Percentiles rank a stretch among this genome's conserved stretches.
Evolutionary conservation across 2,329 filamentous ascomycete genomes (phyloP).

Genomic region (Zasmidium citrigriseum): DNA sequence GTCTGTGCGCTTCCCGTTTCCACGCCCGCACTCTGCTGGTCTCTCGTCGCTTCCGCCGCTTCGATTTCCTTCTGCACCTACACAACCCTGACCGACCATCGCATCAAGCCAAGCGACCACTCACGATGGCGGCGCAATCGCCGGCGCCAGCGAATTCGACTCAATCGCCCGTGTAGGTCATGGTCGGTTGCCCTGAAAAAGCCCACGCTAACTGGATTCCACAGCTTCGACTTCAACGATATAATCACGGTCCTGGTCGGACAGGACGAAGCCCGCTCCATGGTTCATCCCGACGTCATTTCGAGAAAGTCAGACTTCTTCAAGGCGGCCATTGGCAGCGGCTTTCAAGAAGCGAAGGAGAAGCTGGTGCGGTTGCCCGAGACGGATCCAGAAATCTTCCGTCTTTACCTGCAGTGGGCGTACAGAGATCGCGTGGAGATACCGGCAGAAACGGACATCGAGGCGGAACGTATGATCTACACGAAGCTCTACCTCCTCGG

Average conservation of each 20-base stretch:
- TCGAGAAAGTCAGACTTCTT: conserved; percentile 12
- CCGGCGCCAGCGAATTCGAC: not conserved
- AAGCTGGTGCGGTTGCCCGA: conserved; percentile 14
- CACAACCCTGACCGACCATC: not conserved
- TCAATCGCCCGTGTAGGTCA: not conserved
- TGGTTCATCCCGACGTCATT: conserved; percentile 4
- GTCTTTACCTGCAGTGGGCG: conserved; percentile 16
- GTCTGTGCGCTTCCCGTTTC: too few species aligned
- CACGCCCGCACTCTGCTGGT: not conserved
- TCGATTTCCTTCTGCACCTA: not conserved
- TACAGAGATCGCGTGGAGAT: conserved; percentile 13
- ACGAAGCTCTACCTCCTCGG: not conserved
- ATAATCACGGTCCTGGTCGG: conserved; percentile 2
- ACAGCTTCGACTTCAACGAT: not conserved
- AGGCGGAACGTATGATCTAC: not conserved
- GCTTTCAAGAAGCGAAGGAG: conserved; percentile 12
- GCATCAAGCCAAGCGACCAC: not conserved
- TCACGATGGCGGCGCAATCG: not conserved
- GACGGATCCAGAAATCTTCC: conserved; percentile 6
- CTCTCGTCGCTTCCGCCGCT: not conserved
- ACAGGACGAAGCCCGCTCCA: not conserved
- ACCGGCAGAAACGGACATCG: not conserved
- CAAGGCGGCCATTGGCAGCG: conserved; percentile 10
- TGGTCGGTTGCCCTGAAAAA: not conserved
- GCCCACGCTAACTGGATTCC: not conserved